Conservation (phyloP, 1,284 basidiomycete genomes). For the Singerocomus inundabilis region DNA sequence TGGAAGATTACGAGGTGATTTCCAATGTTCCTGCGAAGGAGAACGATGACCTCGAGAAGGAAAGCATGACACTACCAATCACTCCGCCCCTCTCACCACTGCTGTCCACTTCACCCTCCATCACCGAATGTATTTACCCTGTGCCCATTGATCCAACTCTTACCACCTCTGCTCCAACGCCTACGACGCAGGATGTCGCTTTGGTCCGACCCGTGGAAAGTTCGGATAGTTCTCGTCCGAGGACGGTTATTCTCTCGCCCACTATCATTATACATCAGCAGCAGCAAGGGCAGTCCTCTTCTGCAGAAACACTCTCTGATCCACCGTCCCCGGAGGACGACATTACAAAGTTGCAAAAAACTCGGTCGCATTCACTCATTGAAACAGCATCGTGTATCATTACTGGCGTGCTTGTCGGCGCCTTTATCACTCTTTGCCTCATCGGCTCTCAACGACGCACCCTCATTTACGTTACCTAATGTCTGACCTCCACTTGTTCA, state of each 20-base stretch:
- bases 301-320: slow-evolving; percentile 10
- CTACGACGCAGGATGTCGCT: slow-evolving; percentile 5
- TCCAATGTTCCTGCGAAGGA: slow-evolving; percentile 26
- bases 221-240: slow-evolving; percentile 3
- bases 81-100: slow-evolving; percentile 29
- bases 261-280: slow-evolving; percentile 29
- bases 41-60: slow-evolving; percentile 11
- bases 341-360: slow-evolving; percentile 16
- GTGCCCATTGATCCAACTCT: slow-evolving; percentile 1
- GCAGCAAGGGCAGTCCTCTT: slow-evolving; percentile 15
- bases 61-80: slow-evolving; percentile 17
- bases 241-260: slow-evolving; percentile 24
- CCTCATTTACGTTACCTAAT: slow-evolving; percentile 39
- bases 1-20: slow-evolving; percentile 33
- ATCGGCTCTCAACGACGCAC: slow-evolving; percentile 51
- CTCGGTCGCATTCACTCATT: slow-evolving; percentile 32
- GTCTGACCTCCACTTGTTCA: neutral
- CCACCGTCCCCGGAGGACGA: slow-evolving; percentile 5
- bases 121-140: slow-evolving; percentile 19
- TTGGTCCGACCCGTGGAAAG: slow-evolving; percentile 3
- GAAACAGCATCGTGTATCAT: slow-evolving; percentile 51
- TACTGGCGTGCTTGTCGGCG: slow-evolving; percentile 54
- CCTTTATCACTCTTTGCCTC: slow-evolving; percentile 50
- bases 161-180: neutral
- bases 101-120: slow-evolving; percentile 16